A percentile compares a stretch with the other conserved stretches of the same genome.
Conservation (phyloP, 2,329 filamentous ascomycete genomes). For the Monosporascus sp. region DNA sequence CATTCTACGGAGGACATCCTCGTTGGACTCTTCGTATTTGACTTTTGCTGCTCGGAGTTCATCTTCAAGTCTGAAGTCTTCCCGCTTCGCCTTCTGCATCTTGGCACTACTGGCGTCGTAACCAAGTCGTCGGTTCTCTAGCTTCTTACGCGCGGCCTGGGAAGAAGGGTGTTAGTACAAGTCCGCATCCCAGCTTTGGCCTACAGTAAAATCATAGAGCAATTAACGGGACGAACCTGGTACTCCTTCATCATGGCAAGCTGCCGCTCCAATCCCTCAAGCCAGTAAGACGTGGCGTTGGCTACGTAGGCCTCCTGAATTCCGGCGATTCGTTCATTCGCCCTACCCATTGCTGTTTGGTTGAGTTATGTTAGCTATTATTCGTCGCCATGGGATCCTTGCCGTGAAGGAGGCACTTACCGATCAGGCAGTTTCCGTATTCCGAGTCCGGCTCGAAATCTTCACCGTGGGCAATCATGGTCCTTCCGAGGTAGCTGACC, state of each 20-base stretch:
- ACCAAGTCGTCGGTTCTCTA: conserved; percentile 81
- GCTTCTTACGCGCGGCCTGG: conserved; percentile 78
- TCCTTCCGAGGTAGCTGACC: conserved; percentile 71
- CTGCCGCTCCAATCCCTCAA: conserved; percentile 86
- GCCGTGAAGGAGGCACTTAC: conserved; percentile 36
- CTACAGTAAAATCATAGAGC: background rate
- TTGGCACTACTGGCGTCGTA: conserved; percentile 88
- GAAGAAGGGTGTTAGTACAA: conserved; percentile 11
- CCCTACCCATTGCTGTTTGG: conserved; percentile 65
- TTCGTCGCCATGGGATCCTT: no score
- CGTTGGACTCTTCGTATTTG: conserved; percentile 93
- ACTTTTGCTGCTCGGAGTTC: conserved; percentile 86
- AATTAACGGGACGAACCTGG: conserved; percentile 54
- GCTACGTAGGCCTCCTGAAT: conserved; percentile 79
- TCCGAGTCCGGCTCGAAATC: conserved; percentile 90
- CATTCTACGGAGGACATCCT: conserved; percentile 90
- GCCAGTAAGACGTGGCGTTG: conserved; percentile 75
- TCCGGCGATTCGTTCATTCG: conserved; percentile 81
- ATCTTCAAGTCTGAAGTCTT: conserved; percentile 90
- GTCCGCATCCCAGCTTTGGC: no score
- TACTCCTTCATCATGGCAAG: conserved; percentile 97
- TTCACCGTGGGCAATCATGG: conserved; percentile 84
- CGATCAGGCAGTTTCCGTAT: conserved; percentile 79
- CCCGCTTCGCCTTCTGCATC: conserved; percentile 88
- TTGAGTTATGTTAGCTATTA: background rate